Evolutionary conservation across 2,329 filamentous ascomycete species (phyloP).

Genomic region (Aspergillus quadrilineatus): DNA sequence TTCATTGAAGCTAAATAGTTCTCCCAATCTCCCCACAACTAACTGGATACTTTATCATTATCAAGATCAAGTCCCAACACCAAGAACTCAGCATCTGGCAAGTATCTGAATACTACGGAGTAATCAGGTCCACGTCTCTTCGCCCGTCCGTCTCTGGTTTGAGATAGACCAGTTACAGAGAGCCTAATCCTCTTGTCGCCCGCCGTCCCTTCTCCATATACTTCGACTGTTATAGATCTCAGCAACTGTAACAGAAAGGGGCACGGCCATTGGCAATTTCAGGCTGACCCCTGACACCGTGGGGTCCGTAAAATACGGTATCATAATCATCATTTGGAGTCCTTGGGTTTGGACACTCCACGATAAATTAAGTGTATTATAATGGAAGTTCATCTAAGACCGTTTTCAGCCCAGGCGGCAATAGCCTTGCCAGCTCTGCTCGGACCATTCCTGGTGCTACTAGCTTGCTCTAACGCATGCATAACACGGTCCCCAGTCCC

Average conservation of each 20-base stretch:
- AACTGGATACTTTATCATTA: slow-evolving; percentile 9
- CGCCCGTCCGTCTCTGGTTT: too few relatives aligned
- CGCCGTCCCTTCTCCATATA: neutral
- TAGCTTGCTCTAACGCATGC: neutral
- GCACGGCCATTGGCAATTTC: slow-evolving; percentile 1
- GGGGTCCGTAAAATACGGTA: slow-evolving; percentile 11
- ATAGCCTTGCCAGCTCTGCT: neutral
- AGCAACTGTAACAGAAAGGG: slow-evolving; percentile 1
- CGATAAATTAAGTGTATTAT: neutral
- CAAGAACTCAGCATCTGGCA: neutral
- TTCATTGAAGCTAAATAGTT: slow-evolving; percentile 12
- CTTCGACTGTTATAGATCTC: neutral
- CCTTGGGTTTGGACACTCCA: neutral
- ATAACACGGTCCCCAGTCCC: neutral
- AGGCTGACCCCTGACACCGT: slow-evolving; percentile 1
- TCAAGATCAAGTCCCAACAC: neutral
- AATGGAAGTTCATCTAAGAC: neutral
- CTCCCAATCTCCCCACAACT: slow-evolving; percentile 6
- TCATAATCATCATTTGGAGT: slow-evolving; percentile 1
- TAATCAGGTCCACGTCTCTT: too few relatives aligned
- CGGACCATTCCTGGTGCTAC: neutral
- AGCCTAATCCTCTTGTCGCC: neutral
- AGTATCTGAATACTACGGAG: neutral
- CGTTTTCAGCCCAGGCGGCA: neutral
- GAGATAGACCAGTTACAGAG: too few relatives aligned